A percentile compares a stretch with the other conserved stretches of the same genome.
Evolutionary conservation across 2,329 filamentous ascomycete genomes (phyloP).

Genomic region (Whalleya microplaca): DNA sequence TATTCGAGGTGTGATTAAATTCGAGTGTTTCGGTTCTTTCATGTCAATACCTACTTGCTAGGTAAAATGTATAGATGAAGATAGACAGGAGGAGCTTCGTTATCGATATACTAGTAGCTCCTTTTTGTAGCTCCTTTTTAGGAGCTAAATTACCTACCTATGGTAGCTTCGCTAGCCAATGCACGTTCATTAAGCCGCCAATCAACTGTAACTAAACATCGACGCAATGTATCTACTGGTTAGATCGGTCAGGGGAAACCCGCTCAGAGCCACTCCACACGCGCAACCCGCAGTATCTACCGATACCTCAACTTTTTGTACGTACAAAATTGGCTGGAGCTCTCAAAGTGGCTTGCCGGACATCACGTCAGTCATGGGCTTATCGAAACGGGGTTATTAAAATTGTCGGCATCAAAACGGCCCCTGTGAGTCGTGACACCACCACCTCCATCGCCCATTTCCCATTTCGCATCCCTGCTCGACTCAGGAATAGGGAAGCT

Average conservation of each 20-base stretch:
- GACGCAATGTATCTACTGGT: not conserved
- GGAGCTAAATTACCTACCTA: too few relatives aligned
- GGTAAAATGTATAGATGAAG: too few relatives aligned
- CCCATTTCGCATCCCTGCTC: conserved; percentile 8
- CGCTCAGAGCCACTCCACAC: not conserved
- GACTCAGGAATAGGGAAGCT: conserved; percentile 23
- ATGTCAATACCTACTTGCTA: too few relatives aligned
- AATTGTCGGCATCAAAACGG: conserved; percentile 24
- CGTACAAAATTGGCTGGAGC: conserved; percentile 25
- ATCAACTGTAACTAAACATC: not conserved
- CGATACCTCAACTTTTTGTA: not conserved
- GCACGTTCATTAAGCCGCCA: not conserved
- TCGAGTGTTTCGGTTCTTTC: too few relatives aligned
- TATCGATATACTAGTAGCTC: too few relatives aligned
- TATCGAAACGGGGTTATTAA: conserved; percentile 29
- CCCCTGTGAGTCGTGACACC: conserved; percentile 20
- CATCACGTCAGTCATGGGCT: conserved; percentile 29
- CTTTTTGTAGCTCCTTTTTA: too few relatives aligned
- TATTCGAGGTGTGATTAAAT: too few relatives aligned
- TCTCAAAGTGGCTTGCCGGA: too few relatives aligned
- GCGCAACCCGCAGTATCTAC: not conserved
- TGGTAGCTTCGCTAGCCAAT: too few relatives aligned
- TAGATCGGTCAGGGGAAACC: not conserved
- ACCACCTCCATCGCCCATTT: conserved; percentile 23
- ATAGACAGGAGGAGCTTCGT: too few relatives aligned